Evolutionary conservation across 1,284 basidiomycete genomes (phyloP).

Genomic region (Neonothopanus nambi): DNA sequence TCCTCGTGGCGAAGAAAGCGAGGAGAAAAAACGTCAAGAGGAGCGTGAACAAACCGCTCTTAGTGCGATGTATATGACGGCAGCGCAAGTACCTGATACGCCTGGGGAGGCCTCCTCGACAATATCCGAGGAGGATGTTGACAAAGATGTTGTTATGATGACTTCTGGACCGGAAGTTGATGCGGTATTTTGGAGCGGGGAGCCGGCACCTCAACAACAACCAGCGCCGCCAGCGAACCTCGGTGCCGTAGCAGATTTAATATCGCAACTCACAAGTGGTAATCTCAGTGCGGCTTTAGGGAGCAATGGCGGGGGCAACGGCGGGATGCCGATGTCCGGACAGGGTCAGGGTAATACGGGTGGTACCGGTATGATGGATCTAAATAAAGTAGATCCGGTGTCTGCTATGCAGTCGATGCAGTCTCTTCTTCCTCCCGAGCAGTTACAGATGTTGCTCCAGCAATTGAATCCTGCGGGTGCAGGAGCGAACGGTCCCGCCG

Average conservation of each 20-base stretch:
- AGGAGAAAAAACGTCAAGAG: slow-evolving; percentile 68
- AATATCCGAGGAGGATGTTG: slow-evolving; percentile 67
- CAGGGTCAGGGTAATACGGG: slow-evolving; percentile 1
- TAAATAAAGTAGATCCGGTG: slow-evolving; percentile 40
- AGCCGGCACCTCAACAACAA: slow-evolving; percentile 22
- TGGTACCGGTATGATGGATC: slow-evolving; percentile 20
- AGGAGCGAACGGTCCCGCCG: slow-evolving; percentile 8
- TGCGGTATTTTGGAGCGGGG: slow-evolving; percentile 24
- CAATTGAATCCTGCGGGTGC: slow-evolving; percentile 36
- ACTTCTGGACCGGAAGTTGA: slow-evolving; percentile 68
- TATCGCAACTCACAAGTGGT: slow-evolving; percentile 60
- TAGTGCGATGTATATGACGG: slow-evolving; percentile 68
- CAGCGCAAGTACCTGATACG: slow-evolving; percentile 70
- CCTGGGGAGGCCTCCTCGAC: slow-evolving; percentile 66
- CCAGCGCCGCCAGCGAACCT: slow-evolving; percentile 30
- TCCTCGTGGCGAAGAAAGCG: slow-evolving; percentile 62
- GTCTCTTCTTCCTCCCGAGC: slow-evolving; percentile 49
- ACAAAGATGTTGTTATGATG: slow-evolving; percentile 63
- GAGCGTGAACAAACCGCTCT: slow-evolving; percentile 76
- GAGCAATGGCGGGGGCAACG: slow-evolving; percentile 1
- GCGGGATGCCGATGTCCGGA: slow-evolving; percentile 16
- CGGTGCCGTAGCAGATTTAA: slow-evolving; percentile 64
- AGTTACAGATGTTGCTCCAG: slow-evolving; percentile 63
- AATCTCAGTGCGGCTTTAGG: slow-evolving; percentile 21
- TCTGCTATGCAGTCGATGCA: slow-evolving; percentile 38